Percentiles rank a stretch among this genome's conserved stretches.
Conservation (phyloP, 148 eudicot species). For the Camellia lanceoleosa region DNA sequence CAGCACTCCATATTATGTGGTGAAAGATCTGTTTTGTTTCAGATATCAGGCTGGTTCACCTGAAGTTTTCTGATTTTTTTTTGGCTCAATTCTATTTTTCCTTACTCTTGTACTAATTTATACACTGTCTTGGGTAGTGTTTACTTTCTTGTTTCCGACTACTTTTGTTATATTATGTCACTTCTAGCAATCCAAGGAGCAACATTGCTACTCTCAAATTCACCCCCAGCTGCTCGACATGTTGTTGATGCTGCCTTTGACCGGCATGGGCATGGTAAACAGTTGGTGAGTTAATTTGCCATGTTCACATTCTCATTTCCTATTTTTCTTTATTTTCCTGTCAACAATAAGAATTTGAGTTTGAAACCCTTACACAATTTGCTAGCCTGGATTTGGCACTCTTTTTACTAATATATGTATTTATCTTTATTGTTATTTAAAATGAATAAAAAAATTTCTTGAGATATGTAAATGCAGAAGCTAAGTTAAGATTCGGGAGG, state of each 20-base stretch:
- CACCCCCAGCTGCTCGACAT: conserved; percentile 56
- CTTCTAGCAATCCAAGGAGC: conserved; percentile 81
- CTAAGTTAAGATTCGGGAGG: not conserved
- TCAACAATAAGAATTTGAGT: not conserved
- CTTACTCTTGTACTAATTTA: not conserved
- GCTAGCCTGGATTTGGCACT: not conserved
- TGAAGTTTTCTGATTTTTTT: not conserved
- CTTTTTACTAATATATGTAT: not conserved
- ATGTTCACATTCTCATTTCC: not conserved
- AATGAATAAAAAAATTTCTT: not conserved
- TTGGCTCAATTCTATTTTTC: not conserved
- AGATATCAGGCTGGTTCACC: not conserved
- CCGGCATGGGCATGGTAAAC: conserved; percentile 70
- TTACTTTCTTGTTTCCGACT: conserved; percentile 11
- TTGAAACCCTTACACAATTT: not conserved
- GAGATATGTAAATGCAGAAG: not conserved
- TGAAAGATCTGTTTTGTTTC: not conserved
- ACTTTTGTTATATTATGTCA: conserved; percentile 13
- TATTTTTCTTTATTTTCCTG: not conserved
- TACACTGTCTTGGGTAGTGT: not conserved
- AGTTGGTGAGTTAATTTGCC: conserved; percentile 58
- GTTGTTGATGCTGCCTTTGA: conserved; percentile 69
- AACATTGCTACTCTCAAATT: conserved; percentile 47
- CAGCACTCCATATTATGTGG: not conserved
- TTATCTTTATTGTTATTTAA: not conserved